Conservation (phyloP, 2,329 filamentous ascomycete species). For the Hypoxylon sp. region DNA sequence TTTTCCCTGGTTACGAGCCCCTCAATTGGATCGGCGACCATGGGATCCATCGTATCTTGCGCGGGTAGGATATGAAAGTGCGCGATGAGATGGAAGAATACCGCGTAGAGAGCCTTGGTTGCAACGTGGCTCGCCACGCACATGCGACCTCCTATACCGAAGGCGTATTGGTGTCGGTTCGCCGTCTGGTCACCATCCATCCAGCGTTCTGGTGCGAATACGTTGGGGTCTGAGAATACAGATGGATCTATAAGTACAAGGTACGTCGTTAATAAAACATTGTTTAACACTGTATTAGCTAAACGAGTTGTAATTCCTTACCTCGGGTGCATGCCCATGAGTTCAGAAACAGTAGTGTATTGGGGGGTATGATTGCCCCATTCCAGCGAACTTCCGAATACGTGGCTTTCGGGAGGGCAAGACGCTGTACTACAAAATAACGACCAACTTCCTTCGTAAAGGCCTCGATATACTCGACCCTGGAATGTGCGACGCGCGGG, state of each 20-base stretch:
- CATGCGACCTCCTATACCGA: conserved; percentile 69
- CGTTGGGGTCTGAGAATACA: conserved; percentile 75
- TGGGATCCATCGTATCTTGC: conserved; percentile 33
- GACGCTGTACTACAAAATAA: conserved; percentile 43
- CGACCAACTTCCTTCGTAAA: conserved; percentile 45
- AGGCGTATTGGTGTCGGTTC: conserved; percentile 66
- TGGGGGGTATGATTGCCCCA: conserved; percentile 64
- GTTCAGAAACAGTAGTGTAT: conserved; percentile 60
- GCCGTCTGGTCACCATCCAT: conserved; percentile 53
- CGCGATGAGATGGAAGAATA: conserved; percentile 65
- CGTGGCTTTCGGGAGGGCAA: conserved; percentile 45
- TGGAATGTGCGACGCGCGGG: conserved; percentile 40
- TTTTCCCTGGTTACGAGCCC: conserved; percentile 44
- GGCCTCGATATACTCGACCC: conserved; percentile 42
- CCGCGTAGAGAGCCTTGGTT: conserved; percentile 68
- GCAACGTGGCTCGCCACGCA: conserved; percentile 68
- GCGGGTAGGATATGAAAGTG: conserved; percentile 63
- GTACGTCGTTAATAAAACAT: not conserved
- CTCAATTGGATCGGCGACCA: conserved; percentile 47
- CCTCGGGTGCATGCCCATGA: conserved; percentile 53
- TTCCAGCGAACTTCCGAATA: conserved; percentile 49
- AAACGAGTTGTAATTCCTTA: conserved; percentile 19
- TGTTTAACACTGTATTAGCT: not conserved
- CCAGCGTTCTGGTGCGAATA: conserved; percentile 68
- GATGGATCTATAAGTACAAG: conserved; percentile 60